Conservation (phyloP, 257 asterid genomes). For the Dorcoceras hygrometricum region DNA sequence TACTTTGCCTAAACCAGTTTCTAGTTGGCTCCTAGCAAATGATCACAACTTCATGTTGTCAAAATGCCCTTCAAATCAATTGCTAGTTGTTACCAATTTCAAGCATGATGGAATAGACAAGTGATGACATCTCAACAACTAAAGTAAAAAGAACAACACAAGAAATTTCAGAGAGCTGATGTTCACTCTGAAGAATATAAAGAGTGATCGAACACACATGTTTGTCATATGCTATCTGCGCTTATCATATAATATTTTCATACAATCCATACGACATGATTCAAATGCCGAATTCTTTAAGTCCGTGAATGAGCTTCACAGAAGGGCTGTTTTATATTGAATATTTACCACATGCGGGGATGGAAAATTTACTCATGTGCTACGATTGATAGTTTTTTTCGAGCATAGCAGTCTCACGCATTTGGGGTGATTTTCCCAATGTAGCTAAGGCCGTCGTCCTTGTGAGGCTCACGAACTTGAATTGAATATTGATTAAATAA, state of each 20-base stretch:
- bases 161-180: background rate
- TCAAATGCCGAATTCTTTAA: background rate
- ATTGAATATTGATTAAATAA: background rate
- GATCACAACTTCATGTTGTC: background rate
- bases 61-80: background rate
- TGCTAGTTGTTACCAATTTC: background rate
- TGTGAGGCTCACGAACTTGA: background rate
- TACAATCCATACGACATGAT: background rate
- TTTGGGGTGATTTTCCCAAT: background rate
- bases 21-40: background rate
- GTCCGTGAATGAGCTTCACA: background rate
- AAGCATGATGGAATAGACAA: background rate
- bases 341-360: background rate
- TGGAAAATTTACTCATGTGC: background rate
- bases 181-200: background rate
- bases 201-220: background rate
- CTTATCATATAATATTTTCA: too few relatives aligned
- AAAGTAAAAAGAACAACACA: background rate
- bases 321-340: background rate
- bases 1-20: background rate
- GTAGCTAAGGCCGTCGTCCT: background rate
- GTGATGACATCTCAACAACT: constrained; percentile 2
- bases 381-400: too few relatives aligned
- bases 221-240: background rate
- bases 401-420: background rate